Evolutionary conservation across 2,329 filamentous ascomycete genomes (phyloP), one percentile per base, ranked within the genome.

Genomic region (Metarhizium brunneum): DNA sequence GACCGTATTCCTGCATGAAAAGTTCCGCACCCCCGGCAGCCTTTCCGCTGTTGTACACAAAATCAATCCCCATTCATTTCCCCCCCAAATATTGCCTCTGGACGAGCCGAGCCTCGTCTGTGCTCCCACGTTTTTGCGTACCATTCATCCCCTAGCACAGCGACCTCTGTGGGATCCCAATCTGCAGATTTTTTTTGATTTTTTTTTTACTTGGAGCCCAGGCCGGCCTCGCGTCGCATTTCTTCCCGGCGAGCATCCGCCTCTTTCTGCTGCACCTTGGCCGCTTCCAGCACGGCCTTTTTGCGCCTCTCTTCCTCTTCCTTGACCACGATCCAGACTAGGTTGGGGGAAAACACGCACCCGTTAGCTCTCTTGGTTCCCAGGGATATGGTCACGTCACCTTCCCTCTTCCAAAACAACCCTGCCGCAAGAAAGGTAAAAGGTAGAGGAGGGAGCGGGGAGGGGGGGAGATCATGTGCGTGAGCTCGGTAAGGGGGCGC

Each of bases 241-340:
- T 77, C 74, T 57, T 79, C 76, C 59, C 73, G 69, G 58, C 71
- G 71, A 35, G 71, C 65, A 56, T 73, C 71, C 5, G 73, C 70
- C 59, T 79, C 75, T 20, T 71, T 67, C 36, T 71, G 70, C 36
- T 68, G 66, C 54, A 67, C 69, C 58, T 67, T 66, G 18, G 65
- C 68, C 38, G 72, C 71, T 4, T 65, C 62, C 6, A 70, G 59
- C 3, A 67, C 67, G 10, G 66, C 68, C 61, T 71, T 68, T 62
- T 68, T 74, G 56, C 69, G 72, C 53, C 66, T 68, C 61, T 74
- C 72, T 54, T 75, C 72, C 47, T 76, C 76, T 54, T 79, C 76
- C 56, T 76, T 74, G 50, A 79, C 72, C 4, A 80, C 77, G 43
- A 74, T 64, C 77, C 76, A 81, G 57, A 81, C 78, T 81, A 50